A percentile compares a stretch with the other conserved stretches of the same genome.
Evolutionary conservation across 108 stramenopile species (phyloP).

Genomic region (Pseudonitzschia delicatissima): DNA sequence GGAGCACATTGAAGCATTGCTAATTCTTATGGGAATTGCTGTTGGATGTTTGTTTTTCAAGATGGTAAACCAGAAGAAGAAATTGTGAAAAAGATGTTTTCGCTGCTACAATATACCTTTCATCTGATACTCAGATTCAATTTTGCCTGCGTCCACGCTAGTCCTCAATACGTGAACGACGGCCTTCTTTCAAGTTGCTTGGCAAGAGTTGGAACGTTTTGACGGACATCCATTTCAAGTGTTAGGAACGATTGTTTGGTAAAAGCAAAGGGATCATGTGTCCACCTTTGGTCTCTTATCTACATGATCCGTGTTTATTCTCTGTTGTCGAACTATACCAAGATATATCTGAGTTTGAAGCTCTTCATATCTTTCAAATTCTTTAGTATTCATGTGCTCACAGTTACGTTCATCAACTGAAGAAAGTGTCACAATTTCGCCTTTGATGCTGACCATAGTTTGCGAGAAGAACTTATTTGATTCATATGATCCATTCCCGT

Average conservation of each 20-base stretch:
- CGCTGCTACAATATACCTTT: no score
- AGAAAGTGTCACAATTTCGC: conserved; percentile 40
- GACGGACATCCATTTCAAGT: no score
- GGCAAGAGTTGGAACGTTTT: no score
- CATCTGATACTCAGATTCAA: no score
- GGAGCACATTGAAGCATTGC: conserved; percentile 32
- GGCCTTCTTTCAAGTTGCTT: no score
- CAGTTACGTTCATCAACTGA: conserved; percentile 46
- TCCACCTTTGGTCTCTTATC: conserved; percentile 5
- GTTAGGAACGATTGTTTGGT: no score
- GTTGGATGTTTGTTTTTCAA: conserved; percentile 18
- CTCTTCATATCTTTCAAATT: conserved; percentile 60
- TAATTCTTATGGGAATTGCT: conserved; percentile 15
- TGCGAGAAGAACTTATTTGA: conserved; percentile 57
- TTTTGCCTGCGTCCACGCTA: no score
- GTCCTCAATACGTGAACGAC: no score
- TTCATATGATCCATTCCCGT: conserved; percentile 49
- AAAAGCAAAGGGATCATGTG: neutral
- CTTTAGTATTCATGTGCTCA: conserved; percentile 40
- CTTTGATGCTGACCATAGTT: conserved; percentile 35
- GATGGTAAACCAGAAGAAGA: conserved; percentile 2
- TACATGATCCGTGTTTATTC: neutral
- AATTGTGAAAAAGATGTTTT: neutral
- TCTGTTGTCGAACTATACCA: conserved; percentile 3
- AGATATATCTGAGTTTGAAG: conserved; percentile 63